Evolutionary conservation across 495 filamentous ascomycete genomes (phyloP).

Genomic region (Podospora fimiseda): DNA sequence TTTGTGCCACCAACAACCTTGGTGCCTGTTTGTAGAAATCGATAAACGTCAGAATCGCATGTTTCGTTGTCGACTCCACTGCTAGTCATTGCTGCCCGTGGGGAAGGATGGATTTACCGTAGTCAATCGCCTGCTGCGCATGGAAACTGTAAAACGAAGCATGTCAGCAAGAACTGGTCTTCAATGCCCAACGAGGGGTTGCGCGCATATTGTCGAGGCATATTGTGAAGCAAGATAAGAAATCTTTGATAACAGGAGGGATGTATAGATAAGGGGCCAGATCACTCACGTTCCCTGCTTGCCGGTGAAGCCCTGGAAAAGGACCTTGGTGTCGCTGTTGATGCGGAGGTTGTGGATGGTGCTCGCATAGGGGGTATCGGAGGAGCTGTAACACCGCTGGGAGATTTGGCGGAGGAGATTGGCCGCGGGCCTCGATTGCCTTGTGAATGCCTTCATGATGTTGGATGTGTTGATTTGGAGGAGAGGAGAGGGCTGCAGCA

Average conservation of each 20-base stretch:
- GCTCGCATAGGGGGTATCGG: slow-evolving; percentile 63
- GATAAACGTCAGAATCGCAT: slow-evolving; percentile 12
- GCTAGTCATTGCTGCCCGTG: not conserved
- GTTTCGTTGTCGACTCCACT: not conserved
- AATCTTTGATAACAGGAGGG: slow-evolving; percentile 3
- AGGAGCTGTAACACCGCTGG: slow-evolving; percentile 63
- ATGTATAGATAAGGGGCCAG: not conserved
- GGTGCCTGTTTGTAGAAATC: slow-evolving; percentile 56
- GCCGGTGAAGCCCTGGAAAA: slow-evolving; percentile 97
- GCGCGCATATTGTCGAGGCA: not conserved
- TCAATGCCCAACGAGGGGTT: not conserved
- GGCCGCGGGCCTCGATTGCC: slow-evolving; percentile 41
- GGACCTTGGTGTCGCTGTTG: slow-evolving; percentile 82
- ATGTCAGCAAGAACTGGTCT: slow-evolving; percentile 34
- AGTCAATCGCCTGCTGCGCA: slow-evolving; percentile 94
- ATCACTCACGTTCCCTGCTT: slow-evolving; percentile 92
- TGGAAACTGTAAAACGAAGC: slow-evolving; percentile 66
- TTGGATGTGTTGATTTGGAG: slow-evolving; percentile 3
- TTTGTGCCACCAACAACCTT: slow-evolving; percentile 98
- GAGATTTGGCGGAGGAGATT: slow-evolving; percentile 40
- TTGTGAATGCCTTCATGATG: slow-evolving; percentile 42
- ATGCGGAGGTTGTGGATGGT: slow-evolving; percentile 90
- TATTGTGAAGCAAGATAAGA: slow-evolving; percentile 14
- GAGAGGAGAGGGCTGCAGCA: not conserved
- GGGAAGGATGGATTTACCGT: slow-evolving; percentile 54